Evolutionary conservation across 106 monocot genomes (phyloP).

Genomic region (Phalaenopsis aphrodite): DNA sequence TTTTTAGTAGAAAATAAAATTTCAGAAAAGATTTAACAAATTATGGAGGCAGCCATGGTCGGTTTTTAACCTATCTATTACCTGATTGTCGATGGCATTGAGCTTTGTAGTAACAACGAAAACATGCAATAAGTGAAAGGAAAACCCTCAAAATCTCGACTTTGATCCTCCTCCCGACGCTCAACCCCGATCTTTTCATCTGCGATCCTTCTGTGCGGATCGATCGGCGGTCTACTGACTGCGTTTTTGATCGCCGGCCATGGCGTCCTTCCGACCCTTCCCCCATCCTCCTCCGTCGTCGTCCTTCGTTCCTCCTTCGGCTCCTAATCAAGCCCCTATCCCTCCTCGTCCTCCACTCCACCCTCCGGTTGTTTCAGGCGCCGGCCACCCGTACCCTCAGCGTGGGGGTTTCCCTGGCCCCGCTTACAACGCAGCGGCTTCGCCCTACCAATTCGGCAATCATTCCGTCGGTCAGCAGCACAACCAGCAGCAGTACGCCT

Average conservation of each 20-base stretch:
- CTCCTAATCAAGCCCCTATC: constrained; percentile 3
- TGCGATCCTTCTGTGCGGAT: background rate
- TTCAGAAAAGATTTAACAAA: no score
- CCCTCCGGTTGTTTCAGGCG: background rate
- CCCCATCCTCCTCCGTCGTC: constrained; percentile 13
- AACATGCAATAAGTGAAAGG: no score
- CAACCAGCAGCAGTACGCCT: constrained; percentile 13
- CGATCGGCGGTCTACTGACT: background rate
- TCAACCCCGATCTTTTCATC: background rate
- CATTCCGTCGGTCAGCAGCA: background rate
- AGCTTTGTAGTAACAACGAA: no score
- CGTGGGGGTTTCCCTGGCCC: constrained; percentile 3
- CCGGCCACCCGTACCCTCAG: constrained; percentile 3
- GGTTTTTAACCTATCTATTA: no score
- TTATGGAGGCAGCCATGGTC: no score
- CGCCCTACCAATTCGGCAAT: background rate
- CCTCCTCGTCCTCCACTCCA: constrained; percentile 4
- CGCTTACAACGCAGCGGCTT: constrained; percentile 7
- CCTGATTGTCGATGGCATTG: no score
- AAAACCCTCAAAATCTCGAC: no score
- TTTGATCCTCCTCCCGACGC: no score
- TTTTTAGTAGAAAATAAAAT: no score
- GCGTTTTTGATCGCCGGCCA: background rate
- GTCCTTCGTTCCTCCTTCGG: constrained; percentile 10
- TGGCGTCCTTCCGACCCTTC: constrained; percentile 49